Conservation (phyloP, 2,329 filamentous ascomycete genomes). For the Didymella lethalis region DNA sequence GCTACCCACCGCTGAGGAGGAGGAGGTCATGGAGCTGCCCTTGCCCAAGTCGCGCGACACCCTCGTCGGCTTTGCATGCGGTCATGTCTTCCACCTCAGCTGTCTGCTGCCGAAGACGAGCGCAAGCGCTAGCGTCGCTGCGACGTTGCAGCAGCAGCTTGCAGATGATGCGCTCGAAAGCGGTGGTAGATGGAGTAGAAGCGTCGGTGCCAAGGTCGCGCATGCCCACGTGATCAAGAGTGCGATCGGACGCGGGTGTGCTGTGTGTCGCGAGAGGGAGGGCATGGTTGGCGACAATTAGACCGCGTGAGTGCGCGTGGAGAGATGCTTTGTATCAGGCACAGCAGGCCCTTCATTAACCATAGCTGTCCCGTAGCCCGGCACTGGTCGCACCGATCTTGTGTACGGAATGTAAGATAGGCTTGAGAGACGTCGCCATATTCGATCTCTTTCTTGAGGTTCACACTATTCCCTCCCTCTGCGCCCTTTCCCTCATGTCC, state of each 20-base stretch:
- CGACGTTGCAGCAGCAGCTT: slow-evolving; percentile 55
- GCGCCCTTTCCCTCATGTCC: too few species aligned
- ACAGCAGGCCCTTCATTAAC: too few species aligned
- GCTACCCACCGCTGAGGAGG: slow-evolving; percentile 42
- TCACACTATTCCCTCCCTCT: too few species aligned
- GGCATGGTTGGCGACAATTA: slow-evolving; percentile 15
- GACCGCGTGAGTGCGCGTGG: not conserved
- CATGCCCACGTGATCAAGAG: slow-evolving; percentile 84
- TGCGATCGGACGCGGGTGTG: slow-evolving; percentile 66
- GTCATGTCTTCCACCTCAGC: slow-evolving; percentile 79
- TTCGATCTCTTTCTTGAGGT: too few species aligned
- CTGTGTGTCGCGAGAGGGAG: slow-evolving; percentile 47
- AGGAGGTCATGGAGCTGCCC: slow-evolving; percentile 34
- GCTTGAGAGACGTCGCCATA: too few species aligned
- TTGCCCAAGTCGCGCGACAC: slow-evolving; percentile 62
- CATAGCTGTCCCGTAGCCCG: too few species aligned
- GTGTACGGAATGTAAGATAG: too few species aligned
- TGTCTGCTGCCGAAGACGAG: slow-evolving; percentile 66
- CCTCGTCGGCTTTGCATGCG: slow-evolving; percentile 80
- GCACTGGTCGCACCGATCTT: too few species aligned
- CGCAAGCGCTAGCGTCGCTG: slow-evolving; percentile 53
- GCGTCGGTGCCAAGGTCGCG: slow-evolving; percentile 66
- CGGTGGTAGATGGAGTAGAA: slow-evolving; percentile 61
- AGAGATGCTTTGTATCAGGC: not conserved
- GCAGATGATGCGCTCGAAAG: slow-evolving; percentile 54